A percentile compares a stretch with the other conserved stretches of the same genome.
These are phyloP conservation scores for Lodderomyces orthopsilosis DNA, from an alignment of 1,139 yeast genomes.

Conservation along the genomic window DNA sequence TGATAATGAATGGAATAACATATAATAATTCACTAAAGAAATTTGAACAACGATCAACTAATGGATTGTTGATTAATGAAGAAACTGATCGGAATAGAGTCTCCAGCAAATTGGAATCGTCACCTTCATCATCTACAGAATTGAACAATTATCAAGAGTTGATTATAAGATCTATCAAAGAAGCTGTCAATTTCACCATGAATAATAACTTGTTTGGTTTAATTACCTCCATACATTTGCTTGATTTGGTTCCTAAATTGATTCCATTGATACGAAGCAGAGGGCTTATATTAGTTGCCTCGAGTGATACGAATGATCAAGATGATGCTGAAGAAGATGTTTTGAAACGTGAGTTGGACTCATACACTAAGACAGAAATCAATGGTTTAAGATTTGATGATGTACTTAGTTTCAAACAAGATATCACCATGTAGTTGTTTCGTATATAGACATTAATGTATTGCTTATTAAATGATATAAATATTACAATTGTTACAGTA, in stretches of 20 bases:
- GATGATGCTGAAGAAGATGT: slow-evolving; percentile 32
- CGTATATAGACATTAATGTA: background rate
- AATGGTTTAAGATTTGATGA: slow-evolving; percentile 73
- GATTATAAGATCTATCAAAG: slow-evolving; percentile 45
- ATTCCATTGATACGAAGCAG: slow-evolving; percentile 73
- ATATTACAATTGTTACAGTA: background rate
- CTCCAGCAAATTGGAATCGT: background rate
- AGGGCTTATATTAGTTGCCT: slow-evolving; percentile 81
- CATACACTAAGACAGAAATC: slow-evolving; percentile 52
- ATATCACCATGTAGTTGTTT: slow-evolving; percentile 42
- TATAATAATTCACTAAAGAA: slow-evolving; percentile 27
- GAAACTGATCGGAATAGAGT: background rate
- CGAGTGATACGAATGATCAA: slow-evolving; percentile 36
- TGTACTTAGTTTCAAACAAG: slow-evolving; percentile 67
- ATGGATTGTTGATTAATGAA: slow-evolving; percentile 36
- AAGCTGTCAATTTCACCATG: slow-evolving; percentile 65
- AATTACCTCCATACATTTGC: slow-evolving; percentile 67
- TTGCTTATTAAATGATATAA: background rate
- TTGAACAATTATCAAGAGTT: slow-evolving; percentile 35
- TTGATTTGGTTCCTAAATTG: slow-evolving; percentile 72
- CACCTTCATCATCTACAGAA: background rate
- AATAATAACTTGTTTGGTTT: slow-evolving; percentile 83
- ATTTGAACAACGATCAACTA: slow-evolving; percentile 43
- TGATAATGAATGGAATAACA: slow-evolving; percentile 68
- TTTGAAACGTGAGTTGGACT: slow-evolving; percentile 37